Base-by-base conservation (phyloP, 495 filamentous ascomycete species). In the Aspergillus heteromorphus region DNA sequence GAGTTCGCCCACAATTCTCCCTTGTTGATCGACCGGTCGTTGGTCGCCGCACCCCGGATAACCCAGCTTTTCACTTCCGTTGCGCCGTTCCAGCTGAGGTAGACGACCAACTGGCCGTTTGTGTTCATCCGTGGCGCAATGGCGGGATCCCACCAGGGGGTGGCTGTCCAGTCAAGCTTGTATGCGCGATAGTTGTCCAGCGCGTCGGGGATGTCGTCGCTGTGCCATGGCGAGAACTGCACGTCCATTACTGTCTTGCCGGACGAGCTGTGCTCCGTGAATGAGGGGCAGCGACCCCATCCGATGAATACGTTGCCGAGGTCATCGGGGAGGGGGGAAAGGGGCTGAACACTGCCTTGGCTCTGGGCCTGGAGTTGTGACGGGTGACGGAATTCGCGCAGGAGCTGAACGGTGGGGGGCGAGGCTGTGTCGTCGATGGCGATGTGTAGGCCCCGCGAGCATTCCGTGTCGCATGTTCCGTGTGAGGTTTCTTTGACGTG, bases 111-210 rank as follows among this genome's bases (percentile, higher is more conserved):
- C 38, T 54, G 48, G 5, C 48, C 51, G 2, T 55, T 40, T 1
- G 31, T 6, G 9, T 49, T 48, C 41, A 20, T 38, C 16, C 56
- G 31, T 36, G 49, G 34, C 6, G 60, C 60, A 51, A 61, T 56
- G 1, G 40, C 49, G 17, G 64, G 58, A 55, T 54, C 55, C 58
- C 57, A 60, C 55, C 55, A 60, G 0, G 61, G 61, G 6, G 45
- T 56, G 7, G 52, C 61, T 29, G 53, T 40, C 61, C 61, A 64
- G 23, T 64, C 49, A 55, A 58, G 56, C 41, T 60, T 64, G 25
- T 60, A 60, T 0, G 58, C 61, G 10, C 61, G 61, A 49, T 64
- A 64, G 18, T 63, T 63, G 30, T 63, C 61, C 30, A 63, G 52
- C 17, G 61, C 57, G 43, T 64, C 57, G 8, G 58, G 57, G 4